A percentile compares a stretch with the other conserved stretches of the same genome.
Conservation (phyloP, 345 rosid genomes). For the Eucalyptus polyanthemos region DNA sequence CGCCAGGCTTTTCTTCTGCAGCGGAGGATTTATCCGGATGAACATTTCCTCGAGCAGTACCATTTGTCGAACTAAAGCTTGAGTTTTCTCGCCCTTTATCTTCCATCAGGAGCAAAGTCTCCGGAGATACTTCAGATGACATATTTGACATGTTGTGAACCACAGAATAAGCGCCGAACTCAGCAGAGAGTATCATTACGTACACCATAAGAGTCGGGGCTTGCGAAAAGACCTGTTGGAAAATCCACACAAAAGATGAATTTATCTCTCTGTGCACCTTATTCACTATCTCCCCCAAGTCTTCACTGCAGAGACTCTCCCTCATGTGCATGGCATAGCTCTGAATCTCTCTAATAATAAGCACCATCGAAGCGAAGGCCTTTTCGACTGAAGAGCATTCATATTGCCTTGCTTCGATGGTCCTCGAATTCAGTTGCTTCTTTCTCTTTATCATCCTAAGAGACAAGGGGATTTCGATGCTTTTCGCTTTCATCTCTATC, state of each 20-base stretch:
- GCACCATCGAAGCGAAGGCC: conserved; percentile 62
- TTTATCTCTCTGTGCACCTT: conserved; percentile 44
- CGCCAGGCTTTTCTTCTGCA: not conserved
- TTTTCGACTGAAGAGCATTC: conserved; percentile 42
- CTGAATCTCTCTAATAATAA: conserved; percentile 62
- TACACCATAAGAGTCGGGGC: conserved; percentile 71
- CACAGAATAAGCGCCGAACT: conserved; percentile 57
- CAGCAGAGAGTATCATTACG: conserved; percentile 62
- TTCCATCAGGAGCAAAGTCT: not conserved
- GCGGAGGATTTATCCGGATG: not conserved
- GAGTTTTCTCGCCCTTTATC: not conserved
- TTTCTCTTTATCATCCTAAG: conserved; percentile 54
- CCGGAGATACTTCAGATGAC: not conserved
- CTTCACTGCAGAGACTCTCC: conserved; percentile 21
- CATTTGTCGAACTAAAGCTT: not conserved
- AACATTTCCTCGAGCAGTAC: not conserved
- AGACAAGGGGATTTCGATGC: conserved; percentile 46
- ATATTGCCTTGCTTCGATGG: conserved; percentile 25
- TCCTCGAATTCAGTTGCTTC: conserved; percentile 17
- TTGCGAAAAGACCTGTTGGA: conserved; percentile 46
- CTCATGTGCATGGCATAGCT: conserved; percentile 28
- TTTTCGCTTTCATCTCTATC: conserved; percentile 43
- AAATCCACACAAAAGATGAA: conserved; percentile 53
- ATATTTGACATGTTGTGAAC: not conserved
- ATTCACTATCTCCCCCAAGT: conserved; percentile 14